Base-by-base conservation (phyloP, 2,329 filamentous ascomycete genomes). In the Beauveria sp. region DNA sequence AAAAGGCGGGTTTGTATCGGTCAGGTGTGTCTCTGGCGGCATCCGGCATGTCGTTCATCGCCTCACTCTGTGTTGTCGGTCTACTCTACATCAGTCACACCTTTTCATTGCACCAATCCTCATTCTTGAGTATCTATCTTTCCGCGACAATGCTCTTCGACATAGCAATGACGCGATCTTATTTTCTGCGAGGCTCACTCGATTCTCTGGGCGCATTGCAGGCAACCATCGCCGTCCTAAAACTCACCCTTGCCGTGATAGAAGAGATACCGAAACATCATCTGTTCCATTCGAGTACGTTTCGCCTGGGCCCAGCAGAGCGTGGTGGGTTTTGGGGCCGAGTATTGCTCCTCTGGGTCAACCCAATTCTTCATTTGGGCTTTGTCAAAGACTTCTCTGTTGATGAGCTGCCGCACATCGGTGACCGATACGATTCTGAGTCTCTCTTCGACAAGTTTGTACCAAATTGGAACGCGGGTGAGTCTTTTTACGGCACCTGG, bases 1-100 rank as follows among this genome's bases (percentile, higher is more conserved):
- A 63, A 9, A 18, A 14, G 6, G 34, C 43, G 6, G 45, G 26
- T 4, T 16, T 46, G 22, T 20, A 16, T 3, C 48, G 56, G 5
- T 68, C 69, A 3, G 62, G 65, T 20, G 67, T 65, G 1, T 71
- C 73, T 2, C 53, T 73, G 0, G 66, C 74, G 0, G 69, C 73
- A 18, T 63, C 70, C 2, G 61, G 63, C 0, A 53, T 76, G 12
- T 65, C 65, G 0, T 57, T 73, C 2, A 26, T 73, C 14, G 70
- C 70, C 26, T 67, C 69, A 0, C 7, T 72, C 6, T 65, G 60
- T 4, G 63, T 75, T 26, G 64, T 57, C 0, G 45, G 66, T 0
- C 49, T 76, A 3, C 74, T 73, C 0, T 76, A 70, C 42, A 18
- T 62, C 0, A 73, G 76, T 61, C 75, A 77, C 49, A 63, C 42